phyloP scores from a whole-genome alignment of 768 basidiomycete genomes.

The Cystofilobasidium ferigula region DNA sequence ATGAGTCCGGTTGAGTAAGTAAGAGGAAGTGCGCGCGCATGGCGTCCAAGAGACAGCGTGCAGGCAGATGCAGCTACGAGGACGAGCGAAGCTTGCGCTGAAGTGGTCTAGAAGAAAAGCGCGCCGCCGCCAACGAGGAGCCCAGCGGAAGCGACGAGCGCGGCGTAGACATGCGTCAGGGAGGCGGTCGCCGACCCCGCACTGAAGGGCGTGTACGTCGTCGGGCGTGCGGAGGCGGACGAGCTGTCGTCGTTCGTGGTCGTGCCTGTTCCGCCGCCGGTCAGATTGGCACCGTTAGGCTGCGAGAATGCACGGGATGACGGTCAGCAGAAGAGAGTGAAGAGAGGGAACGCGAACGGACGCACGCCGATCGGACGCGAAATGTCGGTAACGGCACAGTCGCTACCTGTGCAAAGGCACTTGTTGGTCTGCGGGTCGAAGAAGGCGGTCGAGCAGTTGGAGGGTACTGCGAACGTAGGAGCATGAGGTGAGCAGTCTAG shows the following conservation, averaged over 20 bases:
- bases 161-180: neutral
- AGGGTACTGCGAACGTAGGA: too few relatives aligned
- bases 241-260: neutral
- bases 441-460: constrained; percentile 65
- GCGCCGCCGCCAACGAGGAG: neutral
- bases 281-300: constrained; percentile 61
- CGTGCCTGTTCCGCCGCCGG: constrained; percentile 48
- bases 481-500: too few relatives aligned
- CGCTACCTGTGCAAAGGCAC: constrained; percentile 51
- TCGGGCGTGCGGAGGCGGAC: neutral
- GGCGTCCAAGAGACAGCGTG: too few relatives aligned
- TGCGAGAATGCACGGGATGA: constrained; percentile 32
- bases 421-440: constrained; percentile 63
- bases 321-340: too few relatives aligned
- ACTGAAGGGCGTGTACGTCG: neutral
- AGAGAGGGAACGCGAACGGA: constrained; percentile 7
- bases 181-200: neutral
- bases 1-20: too few relatives aligned
- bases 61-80: too few relatives aligned
- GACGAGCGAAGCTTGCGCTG: too few relatives aligned
- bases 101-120: too few relatives aligned
- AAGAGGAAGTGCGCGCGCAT: too few relatives aligned
- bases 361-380: constrained; percentile 57
- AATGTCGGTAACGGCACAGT: constrained; percentile 55
- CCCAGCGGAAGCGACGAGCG: neutral